Evolutionary conservation across 176 grass and related monocot species (phyloP).

Genomic region (Phyllostachys edulis): DNA sequence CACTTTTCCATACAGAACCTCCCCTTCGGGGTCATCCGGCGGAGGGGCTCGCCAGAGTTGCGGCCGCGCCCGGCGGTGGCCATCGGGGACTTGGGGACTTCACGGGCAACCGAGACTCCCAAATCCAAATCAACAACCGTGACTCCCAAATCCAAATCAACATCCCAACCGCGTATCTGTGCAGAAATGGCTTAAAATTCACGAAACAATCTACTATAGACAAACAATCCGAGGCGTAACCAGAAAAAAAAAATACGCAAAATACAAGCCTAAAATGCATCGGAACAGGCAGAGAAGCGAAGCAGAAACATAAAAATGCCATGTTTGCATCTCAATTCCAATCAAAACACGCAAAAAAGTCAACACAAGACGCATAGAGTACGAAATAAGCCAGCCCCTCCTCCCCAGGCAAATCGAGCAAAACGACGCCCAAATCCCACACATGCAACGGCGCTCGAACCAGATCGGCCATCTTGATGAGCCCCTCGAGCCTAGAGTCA

Average conservation of each 20-base stretch:
- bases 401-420: background rate
- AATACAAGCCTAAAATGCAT: background rate
- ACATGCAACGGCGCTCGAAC: background rate
- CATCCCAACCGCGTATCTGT: background rate
- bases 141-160: background rate
- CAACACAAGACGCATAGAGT: background rate
- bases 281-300: background rate
- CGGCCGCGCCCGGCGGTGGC: conserved; percentile 75
- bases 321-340: background rate
- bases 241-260: background rate
- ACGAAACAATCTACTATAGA: background rate
- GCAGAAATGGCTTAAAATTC: background rate
- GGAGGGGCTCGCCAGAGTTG: conserved; percentile 6
- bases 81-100: conserved; percentile 70
- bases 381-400: background rate
- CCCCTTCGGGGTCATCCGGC: conserved; percentile 81
- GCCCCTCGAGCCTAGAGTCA: conserved; percentile 85
- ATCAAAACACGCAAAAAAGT: background rate
- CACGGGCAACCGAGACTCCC: too few relatives aligned
- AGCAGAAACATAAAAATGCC: background rate
- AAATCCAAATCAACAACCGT: too few relatives aligned
- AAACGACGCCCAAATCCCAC: background rate
- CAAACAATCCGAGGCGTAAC: background rate
- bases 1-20: conserved; percentile 98
- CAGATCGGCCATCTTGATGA: conserved; percentile 96